Base-by-base conservation (phyloP, 331 rosid genomes). In the Arachis monticola region DNA sequence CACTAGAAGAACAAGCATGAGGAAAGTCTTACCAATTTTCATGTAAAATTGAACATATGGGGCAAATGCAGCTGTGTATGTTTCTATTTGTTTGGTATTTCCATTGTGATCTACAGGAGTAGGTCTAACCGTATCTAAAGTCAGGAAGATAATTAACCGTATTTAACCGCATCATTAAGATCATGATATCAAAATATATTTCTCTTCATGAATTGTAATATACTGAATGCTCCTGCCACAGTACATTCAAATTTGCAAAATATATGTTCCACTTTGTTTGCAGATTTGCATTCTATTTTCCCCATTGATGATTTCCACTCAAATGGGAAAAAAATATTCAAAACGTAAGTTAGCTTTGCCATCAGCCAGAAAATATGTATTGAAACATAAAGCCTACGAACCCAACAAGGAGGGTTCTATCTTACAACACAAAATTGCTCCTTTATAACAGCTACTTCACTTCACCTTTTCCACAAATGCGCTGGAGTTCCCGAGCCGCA, bases 401-500 rank as follows among this genome's bases (percentile, higher is more conserved):
- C 81, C 80, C 77, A 84, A 78, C 66, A 69, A 73, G 47, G 73
- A 80, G 38, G 65, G 22, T 67, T 60, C 78, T 48, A 72, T 70
- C 85, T 74, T 65, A 53, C 48, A 57, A 69, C 70, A 47, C 60
- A 65, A 64, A 78, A 62, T 42, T 76, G 67, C 71, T 62, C 67
- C 79, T 52, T 83, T 72, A 83, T 65, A 83, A 55, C 52, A 77
- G 53, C 42, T 65, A 90, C 59, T 81, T 81, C 41, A 73, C 79
- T 80, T 88, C 86, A 60, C 85, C 92, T 22, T 75, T 80, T 60
- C 91, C 88, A 53, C 90, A 85, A 72, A 87, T 86, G 65, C 91
- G 86, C 67, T 81, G 87, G 72, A 90, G 93, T 83, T 92, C 91
- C 7, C 80, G 86, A 6, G 91, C 87, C 9, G 93, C 89, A 35